Percentiles rank a stretch among this genome's conserved stretches.
These are phyloP conservation scores for Stipa capillata DNA, from an alignment of 176 grass and related monocot genomes.

Conservation along the genomic window DNA sequence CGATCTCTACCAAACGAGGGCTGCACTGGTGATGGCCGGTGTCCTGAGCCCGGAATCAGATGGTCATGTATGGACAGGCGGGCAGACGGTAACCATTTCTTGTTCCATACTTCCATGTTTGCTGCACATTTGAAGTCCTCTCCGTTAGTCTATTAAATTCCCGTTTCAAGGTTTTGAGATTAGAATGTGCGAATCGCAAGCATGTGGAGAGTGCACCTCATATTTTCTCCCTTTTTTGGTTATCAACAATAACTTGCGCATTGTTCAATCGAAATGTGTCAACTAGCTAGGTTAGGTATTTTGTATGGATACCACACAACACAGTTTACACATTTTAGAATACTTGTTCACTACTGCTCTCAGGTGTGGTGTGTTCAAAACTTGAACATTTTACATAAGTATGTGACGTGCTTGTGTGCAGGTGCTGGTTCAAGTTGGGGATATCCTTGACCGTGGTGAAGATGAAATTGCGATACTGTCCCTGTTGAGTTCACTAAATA, in stretches of 20 bases:
- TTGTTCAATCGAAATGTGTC: not conserved
- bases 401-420: conserved; percentile 24
- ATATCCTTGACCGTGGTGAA: conserved; percentile 85
- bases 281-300: not conserved
- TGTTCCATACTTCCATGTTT: not conserved
- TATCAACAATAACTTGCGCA: not conserved
- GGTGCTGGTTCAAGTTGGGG: conserved; percentile 89
- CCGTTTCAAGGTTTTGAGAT: not conserved
- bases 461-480: conserved; percentile 92
- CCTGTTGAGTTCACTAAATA: conserved; percentile 56
- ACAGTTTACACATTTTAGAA: not conserved
- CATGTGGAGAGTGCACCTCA: too few relatives aligned
- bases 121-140: not conserved
- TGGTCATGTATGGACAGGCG: conserved; percentile 65
- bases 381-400: not conserved
- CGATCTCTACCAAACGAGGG: conserved; percentile 65
- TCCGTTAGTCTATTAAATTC: not conserved
- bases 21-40: conserved; percentile 63
- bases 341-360: not conserved
- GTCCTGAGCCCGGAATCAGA: conserved; percentile 57
- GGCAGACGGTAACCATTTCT: conserved; percentile 42
- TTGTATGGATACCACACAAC: not conserved
- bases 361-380: not conserved
- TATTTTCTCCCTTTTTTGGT: not conserved
- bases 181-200: too few relatives aligned